phyloP scores from a whole-genome alignment of 805 yeast species.

The Priceomyces medius region DNA sequence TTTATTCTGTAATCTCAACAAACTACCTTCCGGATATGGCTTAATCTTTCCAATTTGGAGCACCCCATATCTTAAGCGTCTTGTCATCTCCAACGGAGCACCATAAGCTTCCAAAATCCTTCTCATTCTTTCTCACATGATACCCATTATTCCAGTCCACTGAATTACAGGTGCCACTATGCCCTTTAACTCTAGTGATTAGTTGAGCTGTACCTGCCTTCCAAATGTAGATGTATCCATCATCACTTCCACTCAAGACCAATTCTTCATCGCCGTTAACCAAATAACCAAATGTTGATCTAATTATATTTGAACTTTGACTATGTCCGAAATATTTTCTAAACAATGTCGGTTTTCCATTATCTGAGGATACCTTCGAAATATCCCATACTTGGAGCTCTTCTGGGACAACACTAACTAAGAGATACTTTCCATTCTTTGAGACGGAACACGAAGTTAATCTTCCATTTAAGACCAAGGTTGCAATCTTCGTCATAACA shows the following conservation, averaged over 20 bases:
- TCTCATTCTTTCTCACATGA: conserved; percentile 15
- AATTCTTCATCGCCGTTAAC: conserved; percentile 53
- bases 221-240: conserved; percentile 77
- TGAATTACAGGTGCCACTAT: conserved; percentile 62
- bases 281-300: conserved; percentile 75
- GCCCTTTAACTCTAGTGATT: conserved; percentile 60
- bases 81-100: conserved; percentile 87
- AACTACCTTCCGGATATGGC: neutral
- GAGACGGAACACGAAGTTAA: conserved; percentile 67
- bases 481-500: conserved; percentile 39
- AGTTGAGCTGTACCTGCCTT: conserved; percentile 68
- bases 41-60: conserved; percentile 14
- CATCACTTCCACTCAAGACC: conserved; percentile 80
- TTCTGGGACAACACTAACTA: conserved; percentile 69
- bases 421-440: conserved; percentile 47
- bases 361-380: conserved; percentile 19
- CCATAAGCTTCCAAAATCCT: conserved; percentile 53
- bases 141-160: conserved; percentile 64
- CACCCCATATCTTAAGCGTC: conserved; percentile 65
- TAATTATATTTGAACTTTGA: conserved; percentile 66
- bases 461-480: conserved; percentile 53
- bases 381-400: conserved; percentile 84
- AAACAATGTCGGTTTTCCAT: conserved; percentile 46
- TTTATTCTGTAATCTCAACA: neutral
- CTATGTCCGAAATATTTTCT: conserved; percentile 67